Percentiles rank a stretch among this genome's conserved stretches.
phyloP scores from a whole-genome alignment of 2,329 filamentous ascomycete species.

The Clarireedia sp. region DNA sequence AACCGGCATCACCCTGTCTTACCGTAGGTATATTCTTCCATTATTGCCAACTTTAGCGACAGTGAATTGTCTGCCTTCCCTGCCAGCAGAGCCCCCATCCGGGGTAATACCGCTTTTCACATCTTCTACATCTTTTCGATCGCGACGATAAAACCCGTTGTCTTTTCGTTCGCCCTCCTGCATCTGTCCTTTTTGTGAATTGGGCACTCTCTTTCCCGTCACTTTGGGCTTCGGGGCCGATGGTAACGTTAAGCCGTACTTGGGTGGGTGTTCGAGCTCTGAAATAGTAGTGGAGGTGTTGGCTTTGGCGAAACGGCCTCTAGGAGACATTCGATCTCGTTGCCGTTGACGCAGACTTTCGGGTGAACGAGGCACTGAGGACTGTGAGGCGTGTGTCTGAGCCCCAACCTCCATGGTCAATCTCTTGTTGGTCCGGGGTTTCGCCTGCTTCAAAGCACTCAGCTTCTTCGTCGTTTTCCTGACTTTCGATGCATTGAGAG shows the following conservation, averaged over 20 bases:
- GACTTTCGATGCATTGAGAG: constrained; percentile 22
- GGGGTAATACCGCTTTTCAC: constrained; percentile 49
- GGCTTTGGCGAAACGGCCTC: constrained; percentile 23
- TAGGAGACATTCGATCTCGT: constrained; percentile 28
- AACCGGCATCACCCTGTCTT: constrained; percentile 31
- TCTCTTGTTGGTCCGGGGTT: constrained; percentile 2
- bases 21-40: constrained; percentile 76
- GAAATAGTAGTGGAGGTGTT: constrained; percentile 18
- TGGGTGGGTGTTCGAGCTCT: constrained; percentile 17
- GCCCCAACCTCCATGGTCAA: constrained; percentile 8
- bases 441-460: constrained; percentile 9
- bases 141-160: constrained; percentile 22
- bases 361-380: constrained; percentile 16
- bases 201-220: constrained; percentile 17
- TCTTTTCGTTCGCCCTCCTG: constrained; percentile 26
- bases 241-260: constrained; percentile 19
- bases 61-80: constrained; percentile 46
- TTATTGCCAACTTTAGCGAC: constrained; percentile 79
- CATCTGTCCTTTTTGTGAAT: constrained; percentile 19
- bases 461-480: constrained; percentile 15
- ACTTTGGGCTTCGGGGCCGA: constrained; percentile 20
- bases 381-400: constrained; percentile 4
- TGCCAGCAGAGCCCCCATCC: constrained; percentile 51
- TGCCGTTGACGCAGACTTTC: constrained; percentile 30
- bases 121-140: constrained; percentile 34